Conservation (phyloP, 169 alveolate species). For the Toxoplasma gondii region DNA sequence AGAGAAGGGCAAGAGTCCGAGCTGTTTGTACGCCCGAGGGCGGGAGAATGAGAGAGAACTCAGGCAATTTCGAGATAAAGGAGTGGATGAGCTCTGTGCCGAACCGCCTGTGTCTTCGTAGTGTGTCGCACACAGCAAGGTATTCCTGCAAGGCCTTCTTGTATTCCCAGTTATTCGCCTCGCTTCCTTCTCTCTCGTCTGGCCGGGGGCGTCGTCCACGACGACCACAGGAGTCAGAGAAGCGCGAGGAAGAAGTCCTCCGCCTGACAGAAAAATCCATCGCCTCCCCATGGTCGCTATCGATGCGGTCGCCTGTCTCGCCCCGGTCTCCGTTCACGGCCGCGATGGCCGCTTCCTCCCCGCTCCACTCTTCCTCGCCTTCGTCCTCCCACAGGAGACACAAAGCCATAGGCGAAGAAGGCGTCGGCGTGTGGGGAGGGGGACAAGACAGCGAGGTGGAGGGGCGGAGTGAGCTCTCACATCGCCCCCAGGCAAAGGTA, state of each 20-base stretch:
- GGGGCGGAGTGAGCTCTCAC: background rate
- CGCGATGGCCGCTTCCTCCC: background rate
- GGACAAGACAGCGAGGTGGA: background rate
- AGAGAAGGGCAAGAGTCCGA: slow-evolving; percentile 4
- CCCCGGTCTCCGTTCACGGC: background rate
- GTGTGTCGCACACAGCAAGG: background rate
- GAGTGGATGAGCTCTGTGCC: background rate
- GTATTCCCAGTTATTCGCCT: background rate
- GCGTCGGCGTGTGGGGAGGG: background rate
- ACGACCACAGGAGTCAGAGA: background rate
- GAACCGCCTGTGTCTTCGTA: background rate
- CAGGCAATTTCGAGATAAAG: background rate
- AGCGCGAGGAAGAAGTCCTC: background rate
- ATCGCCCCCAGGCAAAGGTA: background rate
- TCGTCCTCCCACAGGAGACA: background rate
- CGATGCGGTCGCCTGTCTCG: background rate
- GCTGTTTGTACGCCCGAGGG: background rate
- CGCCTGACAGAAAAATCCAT: background rate
- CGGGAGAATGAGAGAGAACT: slow-evolving; percentile 2
- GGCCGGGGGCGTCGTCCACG: background rate
- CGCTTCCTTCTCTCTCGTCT: background rate
- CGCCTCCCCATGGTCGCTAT: background rate
- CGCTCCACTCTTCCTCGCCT: background rate
- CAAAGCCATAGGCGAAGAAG: background rate
- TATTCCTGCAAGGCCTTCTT: background rate